Percentiles rank a stretch among this genome's conserved stretches.
phyloP scores from a whole-genome alignment of 2,329 filamentous ascomycete species.

The Fusarium austroafricanum region DNA sequence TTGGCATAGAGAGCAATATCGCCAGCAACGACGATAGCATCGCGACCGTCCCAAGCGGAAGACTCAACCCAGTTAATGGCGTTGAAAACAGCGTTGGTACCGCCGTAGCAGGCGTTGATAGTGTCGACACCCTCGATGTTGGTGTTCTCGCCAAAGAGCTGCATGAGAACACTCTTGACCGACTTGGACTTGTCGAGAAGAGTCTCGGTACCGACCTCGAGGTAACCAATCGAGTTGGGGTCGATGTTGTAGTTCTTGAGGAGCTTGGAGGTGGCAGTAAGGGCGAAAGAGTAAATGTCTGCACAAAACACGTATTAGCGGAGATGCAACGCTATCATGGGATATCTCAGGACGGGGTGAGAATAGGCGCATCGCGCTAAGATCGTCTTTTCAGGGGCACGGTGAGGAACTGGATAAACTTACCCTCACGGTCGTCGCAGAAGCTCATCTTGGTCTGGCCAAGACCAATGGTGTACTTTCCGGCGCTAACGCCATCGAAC shows the following conservation, averaged over 20 bases:
- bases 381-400: slow-evolving; percentile 15
- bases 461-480: slow-evolving; percentile 92
- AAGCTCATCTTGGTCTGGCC: slow-evolving; percentile 94
- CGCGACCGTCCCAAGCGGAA: slow-evolving; percentile 85
- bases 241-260: slow-evolving; percentile 88
- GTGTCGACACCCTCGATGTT: slow-evolving; percentile 87
- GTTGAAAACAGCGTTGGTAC: slow-evolving; percentile 88
- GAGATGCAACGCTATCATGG: slow-evolving; percentile 13
- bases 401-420: slow-evolving; percentile 31
- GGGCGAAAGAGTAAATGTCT: slow-evolving; percentile 90
- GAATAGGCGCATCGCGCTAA: slow-evolving; percentile 20
- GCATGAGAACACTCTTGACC: slow-evolving; percentile 89
- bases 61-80: slow-evolving; percentile 87
- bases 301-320: slow-evolving; percentile 29
- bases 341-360: slow-evolving; percentile 2
- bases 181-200: slow-evolving; percentile 91
- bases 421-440: slow-evolving; percentile 89
- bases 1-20: slow-evolving; percentile 90
- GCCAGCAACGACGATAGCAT: slow-evolving; percentile 82
- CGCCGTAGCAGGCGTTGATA: slow-evolving; percentile 87
- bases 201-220: slow-evolving; percentile 89
- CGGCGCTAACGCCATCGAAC: slow-evolving; percentile 83
- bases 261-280: slow-evolving; percentile 82
- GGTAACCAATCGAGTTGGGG: slow-evolving; percentile 78
- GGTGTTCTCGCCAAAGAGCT: slow-evolving; percentile 85